Evolutionary conservation across 2,329 filamentous ascomycete genomes (phyloP).

Genomic region (Domatiomyces catenatus): DNA sequence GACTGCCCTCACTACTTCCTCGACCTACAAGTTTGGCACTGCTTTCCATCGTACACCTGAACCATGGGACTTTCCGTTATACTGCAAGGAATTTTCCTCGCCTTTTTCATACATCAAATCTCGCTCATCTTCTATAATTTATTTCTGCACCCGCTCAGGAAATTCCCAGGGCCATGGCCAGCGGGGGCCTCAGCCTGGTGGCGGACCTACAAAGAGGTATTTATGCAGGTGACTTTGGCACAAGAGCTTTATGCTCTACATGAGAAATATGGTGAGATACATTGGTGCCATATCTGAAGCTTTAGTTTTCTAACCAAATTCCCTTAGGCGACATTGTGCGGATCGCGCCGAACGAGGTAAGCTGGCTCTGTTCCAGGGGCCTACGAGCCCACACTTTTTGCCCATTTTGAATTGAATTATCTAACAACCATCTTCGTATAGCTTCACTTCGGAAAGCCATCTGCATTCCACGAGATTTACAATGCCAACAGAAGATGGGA

Average conservation of each 20-base stretch:
- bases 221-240: conserved; percentile 9
- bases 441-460: conserved; percentile 14
- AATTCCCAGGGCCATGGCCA: conserved; percentile 7
- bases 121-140: conserved; percentile 10
- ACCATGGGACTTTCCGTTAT: no score
- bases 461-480: conserved; percentile 15
- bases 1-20: no score
- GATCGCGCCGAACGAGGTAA: conserved; percentile 18
- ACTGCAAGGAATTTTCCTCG: no score
- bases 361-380: background rate
- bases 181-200: conserved; percentile 1
- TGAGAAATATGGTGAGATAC: conserved; percentile 17
- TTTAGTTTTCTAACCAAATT: background rate
- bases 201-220: conserved; percentile 3
- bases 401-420: no score
- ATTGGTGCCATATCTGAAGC: background rate
- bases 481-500: conserved; percentile 13
- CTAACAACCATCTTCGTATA: conserved; percentile 1
- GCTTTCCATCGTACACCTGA: no score
- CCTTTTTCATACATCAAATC: no score
- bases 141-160: conserved; percentile 8
- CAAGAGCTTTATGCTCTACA: conserved; percentile 16
- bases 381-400: no score
- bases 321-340: conserved; percentile 16
- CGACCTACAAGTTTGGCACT: no score